phyloP scores from a whole-genome alignment of 306 rosid genomes.

The Lagenaria siceraria region DNA sequence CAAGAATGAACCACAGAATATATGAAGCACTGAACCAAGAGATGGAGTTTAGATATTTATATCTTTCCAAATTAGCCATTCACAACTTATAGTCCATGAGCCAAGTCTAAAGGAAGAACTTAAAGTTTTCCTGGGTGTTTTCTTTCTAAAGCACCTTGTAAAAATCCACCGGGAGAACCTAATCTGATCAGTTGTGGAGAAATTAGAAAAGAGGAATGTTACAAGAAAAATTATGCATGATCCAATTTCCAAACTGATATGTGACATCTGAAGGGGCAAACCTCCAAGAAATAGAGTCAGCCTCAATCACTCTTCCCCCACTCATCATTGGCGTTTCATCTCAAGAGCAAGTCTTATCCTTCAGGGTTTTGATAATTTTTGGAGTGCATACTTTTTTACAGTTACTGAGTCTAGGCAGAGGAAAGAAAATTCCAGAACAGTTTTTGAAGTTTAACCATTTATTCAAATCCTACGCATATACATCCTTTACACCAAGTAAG shows the following conservation, averaged over 20 bases:
- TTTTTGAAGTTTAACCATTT: background rate
- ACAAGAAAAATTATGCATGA: background rate
- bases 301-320: background rate
- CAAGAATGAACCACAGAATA: background rate
- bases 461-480: background rate
- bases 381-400: background rate
- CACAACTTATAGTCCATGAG: background rate
- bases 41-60: background rate
- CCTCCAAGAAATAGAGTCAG: background rate
- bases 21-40: background rate
- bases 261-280: background rate
- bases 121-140: background rate
- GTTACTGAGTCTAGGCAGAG: background rate
- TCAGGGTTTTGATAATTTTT: background rate
- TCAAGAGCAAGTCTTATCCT: background rate
- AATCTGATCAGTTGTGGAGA: background rate
- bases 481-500: background rate
- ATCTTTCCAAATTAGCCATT: background rate
- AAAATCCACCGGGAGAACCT: background rate
- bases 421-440: background rate
- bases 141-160: background rate
- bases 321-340: background rate
- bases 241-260: background rate
- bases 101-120: background rate
- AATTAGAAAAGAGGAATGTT: background rate